Percentiles rank a stretch among this genome's conserved stretches.
These are phyloP conservation scores for Aotearoamyces nothofagi DNA, from an alignment of 2,329 filamentous ascomycete genomes.

Conservation along the genomic window DNA sequence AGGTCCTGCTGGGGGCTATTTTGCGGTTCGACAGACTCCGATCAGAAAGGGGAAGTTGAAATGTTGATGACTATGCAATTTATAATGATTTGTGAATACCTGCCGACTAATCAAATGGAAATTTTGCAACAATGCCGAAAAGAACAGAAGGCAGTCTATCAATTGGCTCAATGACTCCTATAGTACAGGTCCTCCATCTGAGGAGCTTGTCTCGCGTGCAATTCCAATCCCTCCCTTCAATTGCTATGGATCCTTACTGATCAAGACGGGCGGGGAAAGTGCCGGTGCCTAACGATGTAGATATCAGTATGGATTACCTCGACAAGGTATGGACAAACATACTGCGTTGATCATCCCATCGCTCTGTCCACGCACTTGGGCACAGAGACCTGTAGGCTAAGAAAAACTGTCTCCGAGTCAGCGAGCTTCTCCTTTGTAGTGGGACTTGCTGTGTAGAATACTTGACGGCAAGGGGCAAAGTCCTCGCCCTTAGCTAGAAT, in stretches of 20 bases:
- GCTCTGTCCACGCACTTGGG: slow-evolving; percentile 82
- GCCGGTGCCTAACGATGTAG: slow-evolving; percentile 36
- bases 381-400: slow-evolving; percentile 94
- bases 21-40: slow-evolving; percentile 19
- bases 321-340: slow-evolving; percentile 22
- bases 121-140: no score
- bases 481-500: slow-evolving; percentile 97
- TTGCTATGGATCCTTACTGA: slow-evolving; percentile 17
- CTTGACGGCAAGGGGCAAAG: slow-evolving; percentile 93
- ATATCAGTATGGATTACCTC: background rate
- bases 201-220: background rate
- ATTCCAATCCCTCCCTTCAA: slow-evolving; percentile 1
- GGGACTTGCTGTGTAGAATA: slow-evolving; percentile 25
- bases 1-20: slow-evolving; percentile 27
- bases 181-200: background rate
- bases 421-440: background rate
- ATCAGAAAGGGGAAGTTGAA: background rate
- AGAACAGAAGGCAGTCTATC: no score
- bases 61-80: background rate
- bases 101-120: no score
- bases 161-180: background rate
- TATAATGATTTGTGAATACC: no score
- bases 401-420: slow-evolving; percentile 54
- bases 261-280: slow-evolving; percentile 55
- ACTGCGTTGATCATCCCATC: slow-evolving; percentile 98